These are phyloP conservation scores for Arctium lappa DNA, from an alignment of 129 eudicot genomes.

Conservation along the genomic window DNA sequence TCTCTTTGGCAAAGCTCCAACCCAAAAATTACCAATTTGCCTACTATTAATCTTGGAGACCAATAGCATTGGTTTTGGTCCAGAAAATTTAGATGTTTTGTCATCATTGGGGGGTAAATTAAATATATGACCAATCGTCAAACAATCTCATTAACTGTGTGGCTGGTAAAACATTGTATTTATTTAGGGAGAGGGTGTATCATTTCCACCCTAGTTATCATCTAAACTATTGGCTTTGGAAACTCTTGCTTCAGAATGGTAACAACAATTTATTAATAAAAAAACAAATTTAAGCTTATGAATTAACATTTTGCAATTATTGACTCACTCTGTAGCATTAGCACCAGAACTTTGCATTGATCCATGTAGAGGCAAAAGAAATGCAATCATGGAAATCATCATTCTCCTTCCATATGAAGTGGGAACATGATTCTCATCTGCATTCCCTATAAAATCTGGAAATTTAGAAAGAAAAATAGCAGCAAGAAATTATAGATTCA, in stretches of 20 bases:
- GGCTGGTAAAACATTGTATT: not conserved
- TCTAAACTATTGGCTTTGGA: not conserved
- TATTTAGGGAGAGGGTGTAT: not conserved
- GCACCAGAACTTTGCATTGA: slow-evolving; percentile 17
- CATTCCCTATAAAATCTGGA: slow-evolving; percentile 1
- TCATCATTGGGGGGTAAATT: not conserved
- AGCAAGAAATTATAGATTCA: not conserved
- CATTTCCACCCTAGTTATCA: not conserved
- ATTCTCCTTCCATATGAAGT: slow-evolving; percentile 57
- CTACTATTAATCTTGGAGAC: not conserved
- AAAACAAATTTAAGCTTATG: not conserved
- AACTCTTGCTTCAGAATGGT: not conserved
- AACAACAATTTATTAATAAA: not conserved
- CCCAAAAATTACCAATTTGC: not conserved
- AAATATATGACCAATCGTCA: not conserved
- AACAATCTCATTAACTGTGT: not conserved
- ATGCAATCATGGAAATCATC: slow-evolving; percentile 39
- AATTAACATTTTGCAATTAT: slow-evolving; percentile 5
- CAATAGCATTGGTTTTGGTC: not conserved
- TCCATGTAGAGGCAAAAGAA: slow-evolving; percentile 44
- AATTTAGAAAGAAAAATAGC: not conserved
- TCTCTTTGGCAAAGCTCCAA: not conserved
- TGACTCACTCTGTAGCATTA: slow-evolving; percentile 60
- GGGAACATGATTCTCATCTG: slow-evolving; percentile 32
- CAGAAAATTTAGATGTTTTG: not conserved